Evolutionary conservation across 805 yeast genomes (phyloP), one percentile per base, ranked within the genome.

Genomic region (Kuraishia capsulata): DNA sequence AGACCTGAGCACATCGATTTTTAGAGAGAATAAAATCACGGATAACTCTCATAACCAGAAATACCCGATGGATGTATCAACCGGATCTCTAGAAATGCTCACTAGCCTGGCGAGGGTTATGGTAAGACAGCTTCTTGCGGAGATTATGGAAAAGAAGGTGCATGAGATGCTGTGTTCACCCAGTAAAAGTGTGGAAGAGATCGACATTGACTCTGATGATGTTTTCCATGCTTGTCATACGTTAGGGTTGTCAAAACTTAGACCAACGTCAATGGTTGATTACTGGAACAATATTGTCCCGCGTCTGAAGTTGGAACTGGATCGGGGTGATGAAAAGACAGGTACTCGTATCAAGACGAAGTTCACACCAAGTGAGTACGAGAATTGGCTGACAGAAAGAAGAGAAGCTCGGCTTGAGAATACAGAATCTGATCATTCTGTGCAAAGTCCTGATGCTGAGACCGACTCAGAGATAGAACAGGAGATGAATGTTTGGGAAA

Each of bases 231-330:
- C 33, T 8, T 19, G 20, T n/a, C 21, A 31, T 21, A 16, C 21
- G 9, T 16, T 18, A 5, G 33, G 33, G 5, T n/a, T 31, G 9
- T 6, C 14, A 11, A n/a, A 8, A 6, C 14, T 6, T 8, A 16
- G 33, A 19, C 33, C 33, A 13, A 31, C 14, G 14, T 11, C 5
- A 8, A n/a, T 45, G 36, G 36, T 37, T 25, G 40, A 41, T 16
- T 50, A 48, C 36, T 50, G 54, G 54, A 36, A 41, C 5, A 40
- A 35, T 11, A 41, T 48, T n/a, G 41, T 42, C 10, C 18, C 35
- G 35, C 36, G 54, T 30, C 21, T 48, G 32, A 37, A 39, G 20
- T 28, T 50, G 33, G 8, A 34, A 10, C 34, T 44, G 28, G 23
- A 35, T 6, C n/a, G n/a, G n/a, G n/a, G n/a, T n/a, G n/a, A n/a